phyloP scores from a whole-genome alignment of 257 asterid species.

The Gentiana macrophylla region DNA sequence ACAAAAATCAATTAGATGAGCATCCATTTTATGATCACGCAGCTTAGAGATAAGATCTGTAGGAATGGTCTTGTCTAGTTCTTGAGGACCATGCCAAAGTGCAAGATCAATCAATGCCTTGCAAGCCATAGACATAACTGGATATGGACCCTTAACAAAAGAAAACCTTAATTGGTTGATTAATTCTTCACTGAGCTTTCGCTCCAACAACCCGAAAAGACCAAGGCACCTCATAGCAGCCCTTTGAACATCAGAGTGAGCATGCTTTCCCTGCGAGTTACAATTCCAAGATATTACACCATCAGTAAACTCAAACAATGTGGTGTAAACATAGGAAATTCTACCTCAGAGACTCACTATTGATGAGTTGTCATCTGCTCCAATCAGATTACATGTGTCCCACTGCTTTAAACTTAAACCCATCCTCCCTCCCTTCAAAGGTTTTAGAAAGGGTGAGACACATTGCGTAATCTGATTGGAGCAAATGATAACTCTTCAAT shows the following conservation, averaged over 20 bases:
- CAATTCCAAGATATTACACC: neutral
- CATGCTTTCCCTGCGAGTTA: conserved; percentile 70
- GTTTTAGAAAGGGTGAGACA: no score
- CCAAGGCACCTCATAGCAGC: conserved; percentile 90
- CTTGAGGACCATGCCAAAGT: conserved; percentile 78
- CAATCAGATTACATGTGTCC: no score
- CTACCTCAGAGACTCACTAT: no score
- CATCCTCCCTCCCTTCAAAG: no score
- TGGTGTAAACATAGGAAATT: no score
- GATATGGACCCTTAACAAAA: conserved; percentile 50
- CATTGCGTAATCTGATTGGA: no score
- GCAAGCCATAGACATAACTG: conserved; percentile 49
- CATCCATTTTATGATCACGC: conserved; percentile 22
- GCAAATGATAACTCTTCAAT: no score
- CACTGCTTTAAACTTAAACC: no score
- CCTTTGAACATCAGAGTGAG: conserved; percentile 79
- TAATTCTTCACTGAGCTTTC: conserved; percentile 52
- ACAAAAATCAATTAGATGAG: conserved; percentile 26
- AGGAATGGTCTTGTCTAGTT: conserved; percentile 72
- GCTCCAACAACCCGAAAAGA: conserved; percentile 74
- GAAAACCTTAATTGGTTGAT: conserved; percentile 66
- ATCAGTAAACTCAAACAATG: no score
- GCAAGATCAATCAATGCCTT: conserved; percentile 91
- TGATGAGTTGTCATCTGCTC: no score
- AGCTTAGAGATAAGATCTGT: conserved; percentile 37